Percentiles rank a stretch among this genome's conserved stretches.
Conservation (phyloP, 2,329 filamentous ascomycete species). For the Talaromyces albobiverticillius region DNA sequence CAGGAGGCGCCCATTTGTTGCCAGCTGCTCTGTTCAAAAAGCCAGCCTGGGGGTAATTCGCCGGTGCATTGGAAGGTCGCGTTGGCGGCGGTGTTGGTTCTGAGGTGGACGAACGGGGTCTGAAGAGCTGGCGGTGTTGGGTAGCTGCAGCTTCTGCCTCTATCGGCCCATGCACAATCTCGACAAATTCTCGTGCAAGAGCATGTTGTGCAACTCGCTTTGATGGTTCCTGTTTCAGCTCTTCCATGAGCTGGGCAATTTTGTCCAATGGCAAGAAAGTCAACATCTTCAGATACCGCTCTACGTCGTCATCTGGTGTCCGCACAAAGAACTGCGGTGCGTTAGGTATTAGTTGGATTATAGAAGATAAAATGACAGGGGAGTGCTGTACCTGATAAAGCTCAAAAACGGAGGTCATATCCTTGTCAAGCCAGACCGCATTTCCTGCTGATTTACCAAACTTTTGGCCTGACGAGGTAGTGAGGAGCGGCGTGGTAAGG, state of each 20-base stretch:
- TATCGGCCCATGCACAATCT: conserved; percentile 69
- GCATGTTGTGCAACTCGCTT: conserved; percentile 77
- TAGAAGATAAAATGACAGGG: neutral
- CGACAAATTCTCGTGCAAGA: conserved; percentile 77
- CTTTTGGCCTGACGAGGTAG: conserved; percentile 79
- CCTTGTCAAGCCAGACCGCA: conserved; percentile 84
- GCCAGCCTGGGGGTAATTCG: conserved; percentile 21
- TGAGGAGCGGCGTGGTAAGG: conserved; percentile 86
- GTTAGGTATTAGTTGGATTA: conserved; percentile 23
- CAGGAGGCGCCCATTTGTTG: conserved; percentile 38
- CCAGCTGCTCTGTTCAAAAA: conserved; percentile 32
- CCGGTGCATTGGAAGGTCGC: conserved; percentile 18
- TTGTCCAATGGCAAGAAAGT: conserved; percentile 74
- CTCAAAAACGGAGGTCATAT: conserved; percentile 78
- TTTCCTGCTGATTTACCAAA: conserved; percentile 95
- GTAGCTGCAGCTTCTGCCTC: conserved; percentile 62
- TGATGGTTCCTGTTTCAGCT: conserved; percentile 66
- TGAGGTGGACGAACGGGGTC: conserved; percentile 30
- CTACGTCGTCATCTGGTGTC: conserved; percentile 75
- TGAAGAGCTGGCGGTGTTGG: conserved; percentile 52
- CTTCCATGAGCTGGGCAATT: conserved; percentile 66
- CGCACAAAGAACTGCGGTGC: conserved; percentile 72
- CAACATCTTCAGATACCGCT: conserved; percentile 79
- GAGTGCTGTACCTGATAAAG: conserved; percentile 63
- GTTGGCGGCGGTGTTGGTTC: conserved; percentile 30